Conservation (phyloP, 2,329 filamentous ascomycete genomes). For the Pseudonectria buxi region DNA sequence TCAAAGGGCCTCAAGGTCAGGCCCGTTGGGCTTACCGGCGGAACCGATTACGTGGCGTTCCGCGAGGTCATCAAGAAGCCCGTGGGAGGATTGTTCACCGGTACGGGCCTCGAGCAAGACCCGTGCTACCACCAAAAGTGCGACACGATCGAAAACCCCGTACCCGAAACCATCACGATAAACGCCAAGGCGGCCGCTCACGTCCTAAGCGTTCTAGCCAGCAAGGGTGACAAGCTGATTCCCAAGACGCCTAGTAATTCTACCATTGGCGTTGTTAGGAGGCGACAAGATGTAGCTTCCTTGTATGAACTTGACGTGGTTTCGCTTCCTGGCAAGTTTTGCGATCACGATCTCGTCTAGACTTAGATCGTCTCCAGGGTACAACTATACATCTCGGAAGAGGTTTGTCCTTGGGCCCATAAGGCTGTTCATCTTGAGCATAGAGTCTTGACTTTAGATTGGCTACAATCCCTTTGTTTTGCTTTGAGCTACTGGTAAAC, state of each 20-base stretch:
- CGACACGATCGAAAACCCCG: constrained; percentile 29
- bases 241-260: constrained; percentile 16
- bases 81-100: constrained; percentile 52
- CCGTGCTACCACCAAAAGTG: constrained; percentile 28
- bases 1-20: constrained; percentile 26
- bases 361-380: too few species aligned
- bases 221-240: constrained; percentile 16
- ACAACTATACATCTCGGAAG: too few species aligned
- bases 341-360: constrained; percentile 20
- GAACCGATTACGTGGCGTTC: constrained; percentile 57
- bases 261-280: constrained; percentile 12
- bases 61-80: constrained; percentile 45
- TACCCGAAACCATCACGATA: constrained; percentile 24
- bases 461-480: too few species aligned
- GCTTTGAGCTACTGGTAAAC: too few species aligned
- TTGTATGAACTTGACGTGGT: constrained; percentile 14
- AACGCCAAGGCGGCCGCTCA: constrained; percentile 41
- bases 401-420: too few species aligned
- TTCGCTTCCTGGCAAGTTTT: constrained; percentile 10
- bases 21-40: constrained; percentile 30
- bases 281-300: constrained; percentile 10
- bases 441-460: too few species aligned
- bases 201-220: constrained; percentile 25
- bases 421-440: too few species aligned
- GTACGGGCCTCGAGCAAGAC: constrained; percentile 44